phyloP scores from a whole-genome alignment of 2,329 filamentous ascomycete species.

The Trichocomaceae sp. region DNA sequence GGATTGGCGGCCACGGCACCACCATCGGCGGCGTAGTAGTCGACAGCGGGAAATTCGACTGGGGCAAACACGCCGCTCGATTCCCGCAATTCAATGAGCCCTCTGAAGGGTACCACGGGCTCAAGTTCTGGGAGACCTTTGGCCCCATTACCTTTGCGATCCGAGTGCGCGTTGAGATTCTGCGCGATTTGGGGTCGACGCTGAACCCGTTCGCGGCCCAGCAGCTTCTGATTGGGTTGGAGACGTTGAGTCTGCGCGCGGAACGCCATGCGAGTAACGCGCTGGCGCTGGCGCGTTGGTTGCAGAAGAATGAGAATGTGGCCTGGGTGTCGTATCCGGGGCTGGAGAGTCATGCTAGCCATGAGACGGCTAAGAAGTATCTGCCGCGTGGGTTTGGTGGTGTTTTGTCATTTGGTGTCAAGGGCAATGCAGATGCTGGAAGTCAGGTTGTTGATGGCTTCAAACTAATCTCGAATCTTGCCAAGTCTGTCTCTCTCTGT shows the following conservation, averaged over 20 bases:
- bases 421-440: constrained; percentile 76
- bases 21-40: constrained; percentile 82
- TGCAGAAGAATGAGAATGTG: constrained; percentile 76
- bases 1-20: constrained; percentile 93
- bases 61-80: constrained; percentile 72
- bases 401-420: constrained; percentile 88
- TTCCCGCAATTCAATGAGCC: constrained; percentile 94
- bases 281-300: constrained; percentile 69
- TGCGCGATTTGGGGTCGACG: constrained; percentile 75
- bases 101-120: constrained; percentile 78
- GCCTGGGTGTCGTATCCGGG: constrained; percentile 93
- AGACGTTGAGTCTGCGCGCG: constrained; percentile 79
- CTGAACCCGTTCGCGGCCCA: constrained; percentile 90
- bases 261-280: constrained; percentile 86
- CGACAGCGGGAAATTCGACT: constrained; percentile 89
- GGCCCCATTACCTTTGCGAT: constrained; percentile 76
- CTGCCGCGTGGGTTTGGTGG: constrained; percentile 78
- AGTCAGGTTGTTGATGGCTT: constrained; percentile 87
- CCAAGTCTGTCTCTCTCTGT: constrained; percentile 53
- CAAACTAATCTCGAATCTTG: constrained; percentile 90
- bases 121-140: constrained; percentile 90
- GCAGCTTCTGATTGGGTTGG: constrained; percentile 79
- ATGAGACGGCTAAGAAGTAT: constrained; percentile 79
- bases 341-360: constrained; percentile 70
- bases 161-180: constrained; percentile 78